Percentiles rank a stretch among this genome's conserved stretches.
These are phyloP conservation scores for Suillus brevipes DNA, from an alignment of 768 basidiomycete species.

Conservation along the genomic window DNA sequence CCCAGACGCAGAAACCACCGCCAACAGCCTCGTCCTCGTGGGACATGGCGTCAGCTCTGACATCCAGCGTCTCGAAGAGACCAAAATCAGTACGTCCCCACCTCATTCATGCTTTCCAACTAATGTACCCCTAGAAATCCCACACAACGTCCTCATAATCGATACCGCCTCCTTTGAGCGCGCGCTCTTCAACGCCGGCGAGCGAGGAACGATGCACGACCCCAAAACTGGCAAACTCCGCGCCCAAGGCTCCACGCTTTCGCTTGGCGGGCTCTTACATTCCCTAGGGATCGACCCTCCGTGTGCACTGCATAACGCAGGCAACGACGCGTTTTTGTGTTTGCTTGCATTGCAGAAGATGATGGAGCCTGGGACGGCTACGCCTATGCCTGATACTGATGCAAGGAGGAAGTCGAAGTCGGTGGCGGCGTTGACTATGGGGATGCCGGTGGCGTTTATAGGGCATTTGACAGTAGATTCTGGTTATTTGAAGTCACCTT, in stretches of 20 bases:
- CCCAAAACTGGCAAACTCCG: slow-evolving; percentile 57
- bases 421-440: slow-evolving; percentile 15
- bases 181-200: slow-evolving; percentile 55
- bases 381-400: slow-evolving; percentile 27
- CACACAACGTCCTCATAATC: slow-evolving; percentile 67
- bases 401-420: slow-evolving; percentile 13
- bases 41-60: slow-evolving; percentile 58
- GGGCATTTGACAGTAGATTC: background rate
- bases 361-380: slow-evolving; percentile 51
- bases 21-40: slow-evolving; percentile 73
- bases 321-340: slow-evolving; percentile 74
- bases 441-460: slow-evolving; percentile 3
- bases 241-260: slow-evolving; percentile 52
- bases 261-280: slow-evolving; percentile 60
- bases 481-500: slow-evolving; percentile 9
- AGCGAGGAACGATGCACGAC: slow-evolving; percentile 61
- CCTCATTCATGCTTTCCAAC: background rate
- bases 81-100: slow-evolving; percentile 69
- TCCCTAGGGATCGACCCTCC: slow-evolving; percentile 45
- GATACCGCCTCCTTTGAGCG: slow-evolving; percentile 69
- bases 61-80: slow-evolving; percentile 66
- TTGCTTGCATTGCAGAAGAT: slow-evolving; percentile 71
- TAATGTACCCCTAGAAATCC: slow-evolving; percentile 50
- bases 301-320: slow-evolving; percentile 66
- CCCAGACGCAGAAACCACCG: slow-evolving; percentile 71